phyloP scores from a whole-genome alignment of 495 filamentous ascomycete species.

The Bryoglossum gracile region DNA sequence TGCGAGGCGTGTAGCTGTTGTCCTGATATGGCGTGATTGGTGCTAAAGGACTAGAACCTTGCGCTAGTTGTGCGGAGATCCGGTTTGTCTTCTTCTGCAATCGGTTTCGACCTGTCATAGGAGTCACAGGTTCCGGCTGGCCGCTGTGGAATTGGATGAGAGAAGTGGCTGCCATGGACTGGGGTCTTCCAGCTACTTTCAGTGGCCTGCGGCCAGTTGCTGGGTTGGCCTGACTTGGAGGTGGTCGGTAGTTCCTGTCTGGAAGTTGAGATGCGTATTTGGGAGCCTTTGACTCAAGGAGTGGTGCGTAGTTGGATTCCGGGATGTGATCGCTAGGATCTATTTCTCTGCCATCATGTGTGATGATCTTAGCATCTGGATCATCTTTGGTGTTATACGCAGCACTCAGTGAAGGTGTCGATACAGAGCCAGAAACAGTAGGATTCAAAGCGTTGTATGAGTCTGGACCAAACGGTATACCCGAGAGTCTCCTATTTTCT shows the following conservation, averaged over 20 bases:
- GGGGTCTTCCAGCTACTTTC: conserved; percentile 24
- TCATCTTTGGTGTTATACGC: conserved; percentile 27
- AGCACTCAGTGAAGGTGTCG: conserved; percentile 20
- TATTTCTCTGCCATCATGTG: conserved; percentile 76
- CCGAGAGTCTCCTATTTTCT: conserved; percentile 47
- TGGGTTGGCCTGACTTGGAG: conserved; percentile 42
- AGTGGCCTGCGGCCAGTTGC: conserved; percentile 21
- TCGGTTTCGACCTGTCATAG: conserved; percentile 41
- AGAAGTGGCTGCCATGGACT: conserved; percentile 24
- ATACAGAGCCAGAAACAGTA: conserved; percentile 28
- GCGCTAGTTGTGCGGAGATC: conserved; percentile 32
- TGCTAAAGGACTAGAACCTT: conserved; percentile 35
- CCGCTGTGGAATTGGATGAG: conserved; percentile 17
- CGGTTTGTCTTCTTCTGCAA: conserved; percentile 53
- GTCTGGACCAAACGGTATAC: conserved; percentile 81
- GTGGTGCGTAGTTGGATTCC: conserved; percentile 84
- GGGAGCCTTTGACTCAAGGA: conserved; percentile 70
- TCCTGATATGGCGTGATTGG: conserved; percentile 37
- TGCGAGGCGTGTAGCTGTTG: conserved; percentile 27
- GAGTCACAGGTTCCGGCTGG: conserved; percentile 26
- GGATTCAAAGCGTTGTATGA: conserved; percentile 76
- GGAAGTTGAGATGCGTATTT: conserved; percentile 40
- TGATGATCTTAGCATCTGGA: conserved; percentile 59
- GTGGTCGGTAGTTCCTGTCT: conserved; percentile 36
- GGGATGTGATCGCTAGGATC: conserved; percentile 93